These are phyloP conservation scores for Cercospora canescens DNA, from an alignment of 2,329 filamentous ascomycete species.

Conservation along the genomic window DNA sequence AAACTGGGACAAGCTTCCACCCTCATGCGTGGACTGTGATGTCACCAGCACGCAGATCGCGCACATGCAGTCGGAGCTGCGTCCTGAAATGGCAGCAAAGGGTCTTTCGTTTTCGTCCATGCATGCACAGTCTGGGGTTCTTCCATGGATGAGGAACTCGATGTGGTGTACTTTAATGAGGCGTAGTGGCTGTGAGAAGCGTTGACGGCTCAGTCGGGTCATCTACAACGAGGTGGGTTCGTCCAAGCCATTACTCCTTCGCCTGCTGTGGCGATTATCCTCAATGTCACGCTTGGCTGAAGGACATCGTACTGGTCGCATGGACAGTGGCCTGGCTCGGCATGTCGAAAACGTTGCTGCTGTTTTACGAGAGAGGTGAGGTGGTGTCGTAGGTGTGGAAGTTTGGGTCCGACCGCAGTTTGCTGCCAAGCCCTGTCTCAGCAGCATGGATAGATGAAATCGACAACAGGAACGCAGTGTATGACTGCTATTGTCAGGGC, in stretches of 20 bases:
- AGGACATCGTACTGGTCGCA: neutral
- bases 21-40: conserved; percentile 9
- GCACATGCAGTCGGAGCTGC: conserved; percentile 5
- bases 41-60: conserved; percentile 7
- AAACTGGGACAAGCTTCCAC: conserved; percentile 14
- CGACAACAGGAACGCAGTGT: neutral
- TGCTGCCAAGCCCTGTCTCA: neutral
- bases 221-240: neutral
- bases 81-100: neutral
- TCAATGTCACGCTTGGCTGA: neutral
- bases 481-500: neutral
- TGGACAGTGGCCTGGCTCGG: neutral
- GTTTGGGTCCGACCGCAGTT: neutral
- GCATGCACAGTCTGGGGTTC: neutral
- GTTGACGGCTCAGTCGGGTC: neutral
- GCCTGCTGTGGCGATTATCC: neutral
- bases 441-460: neutral
- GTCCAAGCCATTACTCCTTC: neutral
- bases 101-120: neutral
- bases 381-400: neutral
- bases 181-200: neutral
- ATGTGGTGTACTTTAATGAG: neutral
- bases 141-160: neutral
- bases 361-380: neutral
- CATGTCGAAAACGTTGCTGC: neutral